Conservation (phyloP, 495 filamentous ascomycete species). For the Hypoxylon intermedium region DNA sequence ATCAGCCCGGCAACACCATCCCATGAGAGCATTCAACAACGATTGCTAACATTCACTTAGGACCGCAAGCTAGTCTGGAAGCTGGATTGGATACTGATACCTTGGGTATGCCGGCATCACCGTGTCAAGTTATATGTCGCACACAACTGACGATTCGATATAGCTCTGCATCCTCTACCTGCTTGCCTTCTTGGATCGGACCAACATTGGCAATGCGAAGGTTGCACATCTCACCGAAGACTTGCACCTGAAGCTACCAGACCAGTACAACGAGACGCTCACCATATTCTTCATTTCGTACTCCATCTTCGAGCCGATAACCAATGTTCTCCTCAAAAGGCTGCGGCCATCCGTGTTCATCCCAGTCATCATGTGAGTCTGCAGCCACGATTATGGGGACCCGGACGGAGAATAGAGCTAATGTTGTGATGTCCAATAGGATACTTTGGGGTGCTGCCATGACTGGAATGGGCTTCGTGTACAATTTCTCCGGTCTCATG, state of each 20-base stretch:
- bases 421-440: constrained; percentile 37
- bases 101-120: constrained; percentile 61
- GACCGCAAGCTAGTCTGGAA: constrained; percentile 72
- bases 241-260: constrained; percentile 51
- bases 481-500: constrained; percentile 80
- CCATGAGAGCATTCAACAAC: not conserved
- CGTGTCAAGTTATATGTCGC: not conserved
- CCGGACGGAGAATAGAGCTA: constrained; percentile 10
- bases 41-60: constrained; percentile 48
- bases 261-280: constrained; percentile 77
- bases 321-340: constrained; percentile 85
- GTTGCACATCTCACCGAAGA: constrained; percentile 73
- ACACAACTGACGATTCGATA: constrained; percentile 12
- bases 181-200: constrained; percentile 81
- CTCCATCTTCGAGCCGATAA: constrained; percentile 82
- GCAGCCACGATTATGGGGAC: constrained; percentile 34
- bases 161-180: constrained; percentile 83
- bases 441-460: constrained; percentile 77
- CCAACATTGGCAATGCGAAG: constrained; percentile 89
- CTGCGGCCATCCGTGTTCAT: constrained; percentile 63
- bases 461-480: constrained; percentile 82
- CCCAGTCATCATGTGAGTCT: constrained; percentile 74
- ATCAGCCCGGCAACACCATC: constrained; percentile 4
- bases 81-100: constrained; percentile 74
- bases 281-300: constrained; percentile 95